These are phyloP conservation scores for Dactylellina sp. DNA, from an alignment of 2,329 filamentous ascomycete genomes.

Conservation along the genomic window DNA sequence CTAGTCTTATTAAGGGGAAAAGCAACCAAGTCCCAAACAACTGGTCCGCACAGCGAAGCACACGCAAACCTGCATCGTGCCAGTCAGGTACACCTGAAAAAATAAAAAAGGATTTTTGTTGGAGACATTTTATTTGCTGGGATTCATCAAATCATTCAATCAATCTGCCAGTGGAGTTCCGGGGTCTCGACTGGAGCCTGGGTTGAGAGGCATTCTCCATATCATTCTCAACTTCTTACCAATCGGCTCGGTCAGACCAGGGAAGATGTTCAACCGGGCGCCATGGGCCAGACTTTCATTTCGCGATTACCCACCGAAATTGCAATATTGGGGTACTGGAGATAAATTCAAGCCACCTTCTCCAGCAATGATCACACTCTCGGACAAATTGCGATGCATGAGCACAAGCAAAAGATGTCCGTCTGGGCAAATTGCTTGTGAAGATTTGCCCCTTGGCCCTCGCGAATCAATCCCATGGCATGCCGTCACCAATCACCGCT, in stretches of 20 bases:
- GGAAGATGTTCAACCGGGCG: conserved; percentile 21
- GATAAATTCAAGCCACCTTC: conserved; percentile 32
- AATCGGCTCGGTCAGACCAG: conserved; percentile 37
- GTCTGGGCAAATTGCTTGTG: conserved; percentile 23
- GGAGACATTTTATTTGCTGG: conserved; percentile 28
- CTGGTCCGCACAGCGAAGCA: conserved; percentile 27
- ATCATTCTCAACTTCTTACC: conserved; percentile 2
- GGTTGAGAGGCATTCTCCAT: conserved; percentile 37
- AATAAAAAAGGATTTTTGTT: conserved; percentile 11
- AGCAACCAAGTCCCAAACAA: conserved; percentile 29
- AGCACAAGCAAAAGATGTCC: conserved; percentile 3
- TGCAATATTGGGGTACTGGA: conserved; percentile 23
- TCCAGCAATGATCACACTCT: conserved; percentile 14
- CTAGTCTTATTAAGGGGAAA: conserved; percentile 50
- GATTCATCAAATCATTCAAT: conserved; percentile 10
- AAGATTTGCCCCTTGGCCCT: conserved; percentile 1
- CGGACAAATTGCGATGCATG: conserved; percentile 28
- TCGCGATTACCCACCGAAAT: conserved; percentile 48
- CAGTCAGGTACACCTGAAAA: conserved; percentile 17
- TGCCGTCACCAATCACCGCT: conserved; percentile 43
- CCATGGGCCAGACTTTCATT: conserved; percentile 33
- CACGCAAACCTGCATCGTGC: conserved; percentile 15
- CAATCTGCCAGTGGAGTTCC: conserved; percentile 9
- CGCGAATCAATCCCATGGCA: conserved; percentile 28
- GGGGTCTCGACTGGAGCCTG: conserved; percentile 16